Base-by-base conservation (phyloP, 257 asterid genomes). In the Knoxia roxburghii region DNA sequence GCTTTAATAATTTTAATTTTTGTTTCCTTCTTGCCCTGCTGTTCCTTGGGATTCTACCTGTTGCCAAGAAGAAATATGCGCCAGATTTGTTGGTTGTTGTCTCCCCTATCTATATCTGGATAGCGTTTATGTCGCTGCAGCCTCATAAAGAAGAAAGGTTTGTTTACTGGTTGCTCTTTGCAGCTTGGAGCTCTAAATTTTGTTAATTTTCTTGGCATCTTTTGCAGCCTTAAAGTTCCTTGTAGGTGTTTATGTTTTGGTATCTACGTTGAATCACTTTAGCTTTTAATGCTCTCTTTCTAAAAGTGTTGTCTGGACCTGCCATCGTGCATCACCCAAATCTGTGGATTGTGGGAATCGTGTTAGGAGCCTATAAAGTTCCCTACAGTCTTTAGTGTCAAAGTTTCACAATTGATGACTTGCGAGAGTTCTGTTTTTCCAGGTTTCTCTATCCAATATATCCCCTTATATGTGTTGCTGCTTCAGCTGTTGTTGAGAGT, bases 71-170 rank as follows among this genome's bases (percentile, higher is more conserved):
- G 78, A 94, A 88, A 80, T 88, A 90, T 72, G 79, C 78, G 57
- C 96, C 94, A 20, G 98, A 90, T 52, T 78, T 94, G 79, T 73
- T 94, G 77, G 80, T 87, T 63, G 73, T 88, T 80, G 67, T 94
- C 76, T 88, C 96, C 41, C 97, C 97, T 73, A 61, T 94, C 70
- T 94, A 94, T 70, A 79, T 90, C 70, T 94, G 98, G 99, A 84
- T 89, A 53, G 90, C 87, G 78, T 90, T 94, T 77, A 94, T 94
- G 99, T 94, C 99, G 56, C 76, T 94, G 80, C 99, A 87, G 83
- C 93, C 97, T 20, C 99, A 90, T 90, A 90, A 94, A 79, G 98
- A 94, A 82, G 99, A 94, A 83, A 90, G 99, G 98, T 90, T 80
- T 81, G 74, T 37, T 65, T 60, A 48, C 8, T 52, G 40, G 20